Evolutionary conservation across 305 asterid genomes (phyloP).

Genomic region (Vinca major): DNA sequence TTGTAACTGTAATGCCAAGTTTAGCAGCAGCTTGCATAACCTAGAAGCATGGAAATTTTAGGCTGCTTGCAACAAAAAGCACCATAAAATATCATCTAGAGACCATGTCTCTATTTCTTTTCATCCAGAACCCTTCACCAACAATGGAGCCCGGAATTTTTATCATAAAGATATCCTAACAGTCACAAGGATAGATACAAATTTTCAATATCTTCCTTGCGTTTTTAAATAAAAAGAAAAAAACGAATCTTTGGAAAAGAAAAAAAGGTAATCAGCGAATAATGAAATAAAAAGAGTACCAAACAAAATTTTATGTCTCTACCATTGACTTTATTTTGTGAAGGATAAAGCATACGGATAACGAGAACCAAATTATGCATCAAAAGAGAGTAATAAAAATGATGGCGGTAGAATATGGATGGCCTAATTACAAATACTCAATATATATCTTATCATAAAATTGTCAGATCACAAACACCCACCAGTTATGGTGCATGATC

Average conservation of each 20-base stretch:
- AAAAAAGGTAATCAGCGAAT: background rate
- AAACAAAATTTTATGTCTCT: background rate
- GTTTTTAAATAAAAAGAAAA: too few species aligned
- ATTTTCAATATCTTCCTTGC: background rate
- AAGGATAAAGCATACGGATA: background rate
- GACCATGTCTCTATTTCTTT: background rate
- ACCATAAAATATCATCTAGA: slow-evolving; percentile 4
- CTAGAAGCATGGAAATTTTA: slow-evolving; percentile 24
- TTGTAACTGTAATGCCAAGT: slow-evolving; percentile 52
- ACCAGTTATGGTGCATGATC: background rate
- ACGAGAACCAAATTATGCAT: background rate
- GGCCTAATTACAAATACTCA: background rate
- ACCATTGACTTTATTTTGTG: background rate
- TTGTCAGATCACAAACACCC: background rate
- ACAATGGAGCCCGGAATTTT: background rate
- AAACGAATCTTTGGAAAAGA: background rate
- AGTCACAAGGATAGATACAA: background rate
- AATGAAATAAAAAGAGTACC: background rate
- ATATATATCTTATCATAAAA: background rate
- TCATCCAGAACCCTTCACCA: background rate
- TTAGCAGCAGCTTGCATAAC: slow-evolving; percentile 74
- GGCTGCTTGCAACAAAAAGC: background rate
- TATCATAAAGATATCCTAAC: background rate
- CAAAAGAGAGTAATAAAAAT: background rate
- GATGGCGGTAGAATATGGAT: background rate